Percentiles rank a stretch among this genome's conserved stretches.
Conservation (phyloP, 2,329 filamentous ascomycete species). For the Stagonosporopsis vannaccii region DNA sequence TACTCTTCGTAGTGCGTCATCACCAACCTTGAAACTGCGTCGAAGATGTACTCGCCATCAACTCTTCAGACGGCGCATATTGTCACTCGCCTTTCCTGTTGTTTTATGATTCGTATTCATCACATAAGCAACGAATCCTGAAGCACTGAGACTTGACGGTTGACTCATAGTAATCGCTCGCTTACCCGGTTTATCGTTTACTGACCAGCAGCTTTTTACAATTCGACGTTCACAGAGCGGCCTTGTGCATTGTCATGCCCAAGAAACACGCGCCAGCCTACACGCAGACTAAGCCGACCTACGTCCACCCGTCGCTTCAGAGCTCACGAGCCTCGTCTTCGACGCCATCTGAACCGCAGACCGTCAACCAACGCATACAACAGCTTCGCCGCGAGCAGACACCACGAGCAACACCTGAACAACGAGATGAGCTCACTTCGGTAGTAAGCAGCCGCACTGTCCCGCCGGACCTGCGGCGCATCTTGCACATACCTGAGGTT, state of each 20-base stretch:
- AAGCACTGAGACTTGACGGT: not conserved
- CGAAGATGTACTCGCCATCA: slow-evolving; percentile 5
- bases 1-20: slow-evolving; percentile 13
- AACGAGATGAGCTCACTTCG: slow-evolving; percentile 54
- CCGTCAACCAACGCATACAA: slow-evolving; percentile 58
- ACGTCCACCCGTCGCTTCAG: slow-evolving; percentile 48
- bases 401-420: slow-evolving; percentile 49
- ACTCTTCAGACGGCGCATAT: not conserved
- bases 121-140: not conserved
- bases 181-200: slow-evolving; percentile 3
- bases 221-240: not conserved
- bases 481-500: slow-evolving; percentile 56
- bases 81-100: not conserved
- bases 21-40: slow-evolving; percentile 8
- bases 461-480: slow-evolving; percentile 53
- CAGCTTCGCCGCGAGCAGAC: slow-evolving; percentile 55
- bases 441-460: slow-evolving; percentile 52
- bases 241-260: slow-evolving; percentile 49
- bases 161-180: slow-evolving; percentile 15
- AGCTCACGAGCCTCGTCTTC: slow-evolving; percentile 38
- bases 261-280: slow-evolving; percentile 56
- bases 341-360: slow-evolving; percentile 35
- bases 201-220: not conserved
- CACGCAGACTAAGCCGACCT: slow-evolving; percentile 50
- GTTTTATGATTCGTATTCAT: not conserved